phyloP scores from a whole-genome alignment of 192 early-diverging fungal genomes.

The Linnemannia hyalina region DNA sequence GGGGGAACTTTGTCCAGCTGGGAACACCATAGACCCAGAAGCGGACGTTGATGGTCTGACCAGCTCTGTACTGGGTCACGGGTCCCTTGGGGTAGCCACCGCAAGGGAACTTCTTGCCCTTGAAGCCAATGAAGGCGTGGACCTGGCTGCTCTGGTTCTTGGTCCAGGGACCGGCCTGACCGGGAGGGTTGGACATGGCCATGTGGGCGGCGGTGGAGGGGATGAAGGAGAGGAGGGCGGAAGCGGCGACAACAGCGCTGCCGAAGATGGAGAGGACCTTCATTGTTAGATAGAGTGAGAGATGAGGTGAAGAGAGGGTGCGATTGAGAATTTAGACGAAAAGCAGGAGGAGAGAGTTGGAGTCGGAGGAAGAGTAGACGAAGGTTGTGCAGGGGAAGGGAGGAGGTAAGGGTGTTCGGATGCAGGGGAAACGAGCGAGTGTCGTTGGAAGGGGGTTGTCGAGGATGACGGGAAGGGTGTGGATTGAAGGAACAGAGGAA shows the following conservation, averaged over 20 bases:
- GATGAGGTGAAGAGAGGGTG: background rate
- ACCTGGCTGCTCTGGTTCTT: conserved; percentile 24
- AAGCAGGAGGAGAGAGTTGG: background rate
- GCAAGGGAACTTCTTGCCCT: conserved; percentile 57
- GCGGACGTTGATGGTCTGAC: conserved; percentile 59
- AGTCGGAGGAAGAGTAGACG: background rate
- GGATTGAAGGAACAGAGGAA: background rate
- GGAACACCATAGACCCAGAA: conserved; percentile 58
- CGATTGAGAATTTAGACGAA: background rate
- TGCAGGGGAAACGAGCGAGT: background rate
- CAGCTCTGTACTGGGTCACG: conserved; percentile 62
- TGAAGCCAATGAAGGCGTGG: conserved; percentile 44
- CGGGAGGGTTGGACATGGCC: conserved; percentile 52
- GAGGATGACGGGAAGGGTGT: background rate
- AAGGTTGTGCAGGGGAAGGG: background rate
- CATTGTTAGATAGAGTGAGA: conserved; percentile 24
- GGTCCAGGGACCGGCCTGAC: conserved; percentile 51
- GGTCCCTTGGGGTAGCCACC: conserved; percentile 55
- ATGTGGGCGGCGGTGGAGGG: conserved; percentile 44
- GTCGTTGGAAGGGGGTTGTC: background rate
- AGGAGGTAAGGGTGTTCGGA: background rate
- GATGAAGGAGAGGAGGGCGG: conserved; percentile 31
- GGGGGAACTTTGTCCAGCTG: conserved; percentile 38
- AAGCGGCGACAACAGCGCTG: conserved; percentile 21
- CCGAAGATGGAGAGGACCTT: conserved; percentile 25